phyloP scores from a whole-genome alignment of 768 basidiomycete species.

The Kwoniella europaea region DNA sequence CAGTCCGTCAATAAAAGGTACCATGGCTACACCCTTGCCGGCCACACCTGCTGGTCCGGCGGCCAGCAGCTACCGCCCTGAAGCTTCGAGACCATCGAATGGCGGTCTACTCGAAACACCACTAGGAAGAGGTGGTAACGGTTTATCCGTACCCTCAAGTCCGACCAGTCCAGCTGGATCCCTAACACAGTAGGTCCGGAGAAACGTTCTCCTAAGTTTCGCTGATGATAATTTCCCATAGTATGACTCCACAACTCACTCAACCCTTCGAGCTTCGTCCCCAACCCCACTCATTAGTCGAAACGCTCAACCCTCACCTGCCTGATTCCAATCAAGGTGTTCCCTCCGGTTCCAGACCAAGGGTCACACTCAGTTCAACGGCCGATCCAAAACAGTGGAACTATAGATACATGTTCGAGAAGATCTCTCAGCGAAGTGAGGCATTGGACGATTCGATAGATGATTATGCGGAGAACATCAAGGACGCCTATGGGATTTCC shows the following conservation, averaged over 20 bases:
- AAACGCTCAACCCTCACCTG: slow-evolving; percentile 60
- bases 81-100: slow-evolving; percentile 21
- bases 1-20: slow-evolving; percentile 18
- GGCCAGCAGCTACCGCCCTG: slow-evolving; percentile 46
- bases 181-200: slow-evolving; percentile 25
- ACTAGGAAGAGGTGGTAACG: slow-evolving; percentile 11
- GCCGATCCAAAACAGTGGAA: slow-evolving; percentile 54
- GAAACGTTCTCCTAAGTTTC: not conserved
- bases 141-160: slow-evolving; percentile 38
- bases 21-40: slow-evolving; percentile 28
- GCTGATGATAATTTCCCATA: slow-evolving; percentile 21
- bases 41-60: slow-evolving; percentile 14
- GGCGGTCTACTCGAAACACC: slow-evolving; percentile 21
- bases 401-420: slow-evolving; percentile 90
- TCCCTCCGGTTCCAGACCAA: slow-evolving; percentile 26
- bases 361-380: slow-evolving; percentile 50
- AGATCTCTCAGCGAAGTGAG: slow-evolving; percentile 79
- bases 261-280: slow-evolving; percentile 49
- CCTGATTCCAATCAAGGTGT: slow-evolving; percentile 30
- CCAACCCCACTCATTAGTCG: slow-evolving; percentile 56
- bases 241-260: slow-evolving; percentile 32
- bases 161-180: slow-evolving; percentile 43
- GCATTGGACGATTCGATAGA: slow-evolving; percentile 86
- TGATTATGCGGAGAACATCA: slow-evolving; percentile 76
- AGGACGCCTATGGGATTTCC: slow-evolving; percentile 69